phyloP scores from a whole-genome alignment of 805 yeast species.

The Starmerella tilneyi region DNA sequence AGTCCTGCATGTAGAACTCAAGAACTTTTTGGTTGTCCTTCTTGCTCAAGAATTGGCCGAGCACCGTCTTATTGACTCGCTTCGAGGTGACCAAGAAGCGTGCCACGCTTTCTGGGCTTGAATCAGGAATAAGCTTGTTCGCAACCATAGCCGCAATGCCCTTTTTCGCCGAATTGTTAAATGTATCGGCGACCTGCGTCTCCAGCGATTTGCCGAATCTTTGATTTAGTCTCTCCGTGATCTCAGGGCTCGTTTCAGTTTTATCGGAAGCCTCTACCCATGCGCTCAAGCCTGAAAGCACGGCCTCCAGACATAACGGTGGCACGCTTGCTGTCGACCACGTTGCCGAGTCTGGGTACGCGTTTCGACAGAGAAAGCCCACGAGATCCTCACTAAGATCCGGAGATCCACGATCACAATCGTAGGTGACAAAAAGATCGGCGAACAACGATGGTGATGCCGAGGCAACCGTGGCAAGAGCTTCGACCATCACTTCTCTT shows the following conservation, averaged over 20 bases:
- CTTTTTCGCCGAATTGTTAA: constrained; percentile 67
- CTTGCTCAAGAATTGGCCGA: constrained; percentile 80
- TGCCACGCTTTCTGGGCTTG: constrained; percentile 50
- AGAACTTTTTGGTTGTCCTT: constrained; percentile 54
- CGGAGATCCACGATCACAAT: constrained; percentile 78
- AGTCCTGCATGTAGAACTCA: constrained; percentile 51
- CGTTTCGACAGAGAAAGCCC: constrained; percentile 60
- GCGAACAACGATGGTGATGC: constrained; percentile 62
- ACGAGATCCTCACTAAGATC: constrained; percentile 63
- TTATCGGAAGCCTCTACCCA: constrained; percentile 10
- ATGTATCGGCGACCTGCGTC: constrained; percentile 58
- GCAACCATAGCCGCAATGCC: constrained; percentile 61
- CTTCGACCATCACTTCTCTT: constrained; percentile 76
- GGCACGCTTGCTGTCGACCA: constrained; percentile 80
- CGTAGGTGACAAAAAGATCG: constrained; percentile 68
- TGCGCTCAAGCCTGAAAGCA: constrained; percentile 52
- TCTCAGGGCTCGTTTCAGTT: neutral
- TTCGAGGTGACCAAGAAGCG: constrained; percentile 68
- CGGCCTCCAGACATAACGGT: constrained; percentile 83
- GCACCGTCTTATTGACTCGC: constrained; percentile 70
- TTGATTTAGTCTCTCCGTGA: neutral
- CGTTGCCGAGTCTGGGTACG: constrained; percentile 76
- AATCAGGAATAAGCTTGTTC: constrained; percentile 49
- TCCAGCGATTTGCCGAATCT: constrained; percentile 52
- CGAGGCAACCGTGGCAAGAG: constrained; percentile 51